Conservation (phyloP, 176 grass and related monocot species). For the Oryza meyeriana region DNA sequence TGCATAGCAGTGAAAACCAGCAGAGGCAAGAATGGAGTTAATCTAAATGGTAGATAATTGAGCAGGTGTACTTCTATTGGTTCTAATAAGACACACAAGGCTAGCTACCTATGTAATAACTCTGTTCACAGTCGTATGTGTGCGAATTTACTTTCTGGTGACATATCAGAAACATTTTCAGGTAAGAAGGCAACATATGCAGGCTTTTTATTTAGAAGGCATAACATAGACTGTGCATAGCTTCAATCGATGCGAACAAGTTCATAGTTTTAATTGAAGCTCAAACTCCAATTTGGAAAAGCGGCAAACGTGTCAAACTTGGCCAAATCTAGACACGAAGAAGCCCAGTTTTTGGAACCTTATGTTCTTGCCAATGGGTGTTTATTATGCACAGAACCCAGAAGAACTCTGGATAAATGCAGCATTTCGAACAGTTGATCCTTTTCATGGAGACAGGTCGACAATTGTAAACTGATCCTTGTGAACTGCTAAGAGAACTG, state of each 20-base stretch:
- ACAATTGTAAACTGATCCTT: background rate
- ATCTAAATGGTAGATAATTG: background rate
- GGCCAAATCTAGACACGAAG: background rate
- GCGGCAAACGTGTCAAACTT: background rate
- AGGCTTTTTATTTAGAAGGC: background rate
- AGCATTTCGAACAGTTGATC: background rate
- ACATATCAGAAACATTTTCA: constrained; percentile 5
- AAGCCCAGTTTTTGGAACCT: background rate
- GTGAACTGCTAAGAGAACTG: background rate
- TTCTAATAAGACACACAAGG: background rate
- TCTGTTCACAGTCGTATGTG: background rate
- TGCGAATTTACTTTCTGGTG: background rate
- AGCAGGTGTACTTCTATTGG: background rate
- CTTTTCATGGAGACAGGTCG: background rate
- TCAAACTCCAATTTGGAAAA: background rate
- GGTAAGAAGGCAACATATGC: background rate
- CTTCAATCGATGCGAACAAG: background rate
- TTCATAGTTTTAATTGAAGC: background rate
- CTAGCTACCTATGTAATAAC: background rate
- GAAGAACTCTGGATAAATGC: background rate
- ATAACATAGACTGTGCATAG: background rate
- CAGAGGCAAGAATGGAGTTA: constrained; percentile 18
- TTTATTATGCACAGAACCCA: background rate
- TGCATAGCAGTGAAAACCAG: background rate
- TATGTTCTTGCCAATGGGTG: background rate